A percentile compares a stretch with the other conserved stretches of the same genome.
Evolutionary conservation across 2,329 filamentous ascomycete genomes (phyloP).

Genomic region (Fusarium hostae): DNA sequence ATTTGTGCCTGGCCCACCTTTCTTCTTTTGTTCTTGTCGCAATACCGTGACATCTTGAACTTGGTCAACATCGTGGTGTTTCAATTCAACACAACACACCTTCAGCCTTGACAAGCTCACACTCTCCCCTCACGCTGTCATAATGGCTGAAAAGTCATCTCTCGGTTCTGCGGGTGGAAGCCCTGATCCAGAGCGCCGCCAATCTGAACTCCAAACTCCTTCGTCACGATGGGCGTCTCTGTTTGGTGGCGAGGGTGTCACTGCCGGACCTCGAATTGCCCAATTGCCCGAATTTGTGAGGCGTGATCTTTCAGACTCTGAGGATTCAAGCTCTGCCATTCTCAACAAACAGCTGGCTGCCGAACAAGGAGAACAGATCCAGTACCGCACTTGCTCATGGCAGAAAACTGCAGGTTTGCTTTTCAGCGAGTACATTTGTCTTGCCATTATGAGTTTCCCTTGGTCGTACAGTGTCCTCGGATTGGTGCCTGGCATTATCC

Average conservation of each 20-base stretch:
- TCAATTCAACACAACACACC: background rate
- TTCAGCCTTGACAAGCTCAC: background rate
- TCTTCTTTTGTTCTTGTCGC: conserved; percentile 10
- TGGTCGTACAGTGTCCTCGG: conserved; percentile 92
- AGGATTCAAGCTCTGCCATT: conserved; percentile 61
- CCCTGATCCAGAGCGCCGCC: conserved; percentile 41
- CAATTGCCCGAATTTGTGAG: conserved; percentile 54
- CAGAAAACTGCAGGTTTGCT: conserved; percentile 91
- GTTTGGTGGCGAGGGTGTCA: conserved; percentile 55
- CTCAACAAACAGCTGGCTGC: conserved; percentile 76
- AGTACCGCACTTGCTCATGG: conserved; percentile 95
- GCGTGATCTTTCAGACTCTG: conserved; percentile 53
- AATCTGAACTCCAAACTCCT: conserved; percentile 26
- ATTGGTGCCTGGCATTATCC: conserved; percentile 83
- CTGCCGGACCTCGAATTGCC: conserved; percentile 63
- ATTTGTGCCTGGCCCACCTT: conserved; percentile 9
- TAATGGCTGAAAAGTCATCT: conserved; percentile 45
- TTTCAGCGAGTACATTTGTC: conserved; percentile 95
- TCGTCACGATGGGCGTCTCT: conserved; percentile 48
- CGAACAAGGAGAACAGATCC: conserved; percentile 82
- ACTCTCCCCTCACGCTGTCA: background rate
- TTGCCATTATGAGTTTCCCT: conserved; percentile 94
- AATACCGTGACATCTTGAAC: background rate
- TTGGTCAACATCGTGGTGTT: background rate
- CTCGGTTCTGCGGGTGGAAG: conserved; percentile 25